phyloP scores from a whole-genome alignment of 2,329 filamentous ascomycete genomes.

The Lasiodiplodia hormozganensis region DNA sequence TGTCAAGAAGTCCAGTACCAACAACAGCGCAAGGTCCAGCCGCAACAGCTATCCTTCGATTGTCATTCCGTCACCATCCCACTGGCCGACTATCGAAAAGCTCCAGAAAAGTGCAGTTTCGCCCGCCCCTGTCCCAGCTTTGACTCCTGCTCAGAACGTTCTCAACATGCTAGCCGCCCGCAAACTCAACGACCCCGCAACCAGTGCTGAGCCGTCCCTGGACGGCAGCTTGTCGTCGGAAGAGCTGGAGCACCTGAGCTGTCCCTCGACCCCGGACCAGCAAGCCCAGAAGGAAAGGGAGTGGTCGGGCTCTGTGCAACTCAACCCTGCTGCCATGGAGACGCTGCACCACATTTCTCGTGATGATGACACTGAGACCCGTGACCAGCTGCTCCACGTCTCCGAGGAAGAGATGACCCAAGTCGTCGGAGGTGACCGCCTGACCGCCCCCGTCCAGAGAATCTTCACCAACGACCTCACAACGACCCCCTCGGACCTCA shows the following conservation, averaged over 20 bases:
- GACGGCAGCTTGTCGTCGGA: conserved; percentile 90
- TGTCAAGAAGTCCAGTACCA: conserved; percentile 50
- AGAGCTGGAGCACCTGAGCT: conserved; percentile 82
- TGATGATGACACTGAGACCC: conserved; percentile 31
- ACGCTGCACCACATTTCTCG: conserved; percentile 71
- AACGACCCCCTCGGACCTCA: conserved; percentile 1
- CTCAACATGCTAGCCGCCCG: conserved; percentile 71
- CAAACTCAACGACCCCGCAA: conserved; percentile 70
- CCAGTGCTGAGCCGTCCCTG: conserved; percentile 83
- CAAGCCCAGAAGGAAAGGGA: conserved; percentile 60
- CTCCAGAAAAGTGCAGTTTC: conserved; percentile 52
- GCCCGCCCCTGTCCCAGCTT: conserved; percentile 52
- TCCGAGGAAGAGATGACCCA: conserved; percentile 67
- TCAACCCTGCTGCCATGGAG: conserved; percentile 81
- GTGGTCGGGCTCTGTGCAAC: conserved; percentile 66
- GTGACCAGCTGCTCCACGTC: conserved; percentile 49
- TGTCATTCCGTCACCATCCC: conserved; percentile 64
- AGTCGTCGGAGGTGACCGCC: conserved; percentile 39
- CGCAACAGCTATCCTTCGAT: conserved; percentile 64
- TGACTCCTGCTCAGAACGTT: conserved; percentile 72
- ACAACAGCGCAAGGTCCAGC: conserved; percentile 42
- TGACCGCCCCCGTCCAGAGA: conserved; percentile 8
- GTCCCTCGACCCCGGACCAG: conserved; percentile 82
- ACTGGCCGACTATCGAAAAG: conserved; percentile 64
- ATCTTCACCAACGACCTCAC: conserved; percentile 20